Percentiles rank a stretch among this genome's conserved stretches.
Conservation (phyloP, 2,329 filamentous ascomycete genomes). For the Bipolaris sorokiniana region DNA sequence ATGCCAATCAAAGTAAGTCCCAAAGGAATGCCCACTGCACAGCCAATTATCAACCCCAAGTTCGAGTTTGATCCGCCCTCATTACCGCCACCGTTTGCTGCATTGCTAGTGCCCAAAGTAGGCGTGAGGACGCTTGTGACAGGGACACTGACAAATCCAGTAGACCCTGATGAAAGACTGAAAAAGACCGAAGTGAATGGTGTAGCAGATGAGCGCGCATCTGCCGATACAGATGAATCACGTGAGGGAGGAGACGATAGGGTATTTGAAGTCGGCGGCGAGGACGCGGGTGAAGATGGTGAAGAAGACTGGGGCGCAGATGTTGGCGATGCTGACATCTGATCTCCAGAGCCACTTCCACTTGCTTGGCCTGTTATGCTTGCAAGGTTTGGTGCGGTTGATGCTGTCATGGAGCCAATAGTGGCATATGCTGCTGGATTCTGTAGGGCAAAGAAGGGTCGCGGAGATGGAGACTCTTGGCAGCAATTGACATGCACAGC, state of each 20-base stretch:
- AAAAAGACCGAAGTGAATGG: conserved; percentile 35
- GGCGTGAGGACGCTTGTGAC: conserved; percentile 30
- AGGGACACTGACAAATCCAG: conserved; percentile 31
- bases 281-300: background rate
- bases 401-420: conserved; percentile 33
- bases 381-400: conserved; percentile 28
- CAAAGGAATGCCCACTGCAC: conserved; percentile 46
- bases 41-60: conserved; percentile 42
- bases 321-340: conserved; percentile 20
- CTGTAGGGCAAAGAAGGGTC: conserved; percentile 43
- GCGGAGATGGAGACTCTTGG: conserved; percentile 35
- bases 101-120: conserved; percentile 2
- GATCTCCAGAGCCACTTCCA: conserved; percentile 6
- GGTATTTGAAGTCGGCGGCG: conserved; percentile 12
- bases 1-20: conserved; percentile 40
- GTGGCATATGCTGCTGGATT: conserved; percentile 43
- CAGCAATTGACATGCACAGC: conserved; percentile 39
- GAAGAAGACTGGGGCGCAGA: conserved; percentile 9
- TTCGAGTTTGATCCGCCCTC: conserved; percentile 27
- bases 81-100: conserved; percentile 2
- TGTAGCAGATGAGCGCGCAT: conserved; percentile 7
- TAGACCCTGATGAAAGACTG: conserved; percentile 33
- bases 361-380: conserved; percentile 36
- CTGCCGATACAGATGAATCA: background rate
- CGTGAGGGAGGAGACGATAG: conserved; percentile 9